Base-by-base conservation (phyloP, 805 yeast genomes). In the Barnettozyma populi region DNA sequence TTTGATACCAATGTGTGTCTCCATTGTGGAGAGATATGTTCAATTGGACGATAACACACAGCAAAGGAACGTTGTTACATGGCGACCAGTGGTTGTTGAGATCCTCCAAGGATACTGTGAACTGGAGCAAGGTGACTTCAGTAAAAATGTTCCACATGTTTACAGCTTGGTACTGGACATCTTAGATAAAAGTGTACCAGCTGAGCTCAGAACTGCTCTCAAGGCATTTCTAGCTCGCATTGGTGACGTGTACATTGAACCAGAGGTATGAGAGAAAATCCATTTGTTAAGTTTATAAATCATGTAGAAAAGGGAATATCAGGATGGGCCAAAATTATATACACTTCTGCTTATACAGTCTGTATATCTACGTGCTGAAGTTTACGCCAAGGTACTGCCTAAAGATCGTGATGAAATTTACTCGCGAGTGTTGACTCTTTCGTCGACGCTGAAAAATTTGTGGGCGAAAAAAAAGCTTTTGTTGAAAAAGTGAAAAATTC, bases 71-170 rank as follows among this genome's bases (percentile, higher is more conserved):
- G 80, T 92, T 39, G 73, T 78, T 16, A 83, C 95, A 4, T 85
- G 97, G 95, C 76, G 86, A 57, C 97, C 98, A 0, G 97, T 94
- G 18, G 89, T 92, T 36, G 84, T 87, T 31, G 96, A 86, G 62
- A 85, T 94, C 21, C 70, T 84, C 53, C 90, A 86, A 62, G 97
- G 96, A 3, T 84, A 83, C 59, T 78, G 80, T 41, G 86, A 82
- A 59, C 75, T 94, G 54, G 86, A 85, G 56, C 86, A 82, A 44
- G 78, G 69, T 1, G 95, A 89, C 63, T 89, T 88, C 63, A 62
- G 63, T 32, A 64, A 64, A 45, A 72, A 78, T 57, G 75, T 86
- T 56, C 80, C 88, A 0, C 71, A 64, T 18, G 76, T 84, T 69
- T 86, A 84, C 64, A 73, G 71, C 31, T 68, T 80, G 44, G 79